phyloP scores from a whole-genome alignment of 2,329 filamentous ascomycete species.

The Aspergillus persii region DNA sequence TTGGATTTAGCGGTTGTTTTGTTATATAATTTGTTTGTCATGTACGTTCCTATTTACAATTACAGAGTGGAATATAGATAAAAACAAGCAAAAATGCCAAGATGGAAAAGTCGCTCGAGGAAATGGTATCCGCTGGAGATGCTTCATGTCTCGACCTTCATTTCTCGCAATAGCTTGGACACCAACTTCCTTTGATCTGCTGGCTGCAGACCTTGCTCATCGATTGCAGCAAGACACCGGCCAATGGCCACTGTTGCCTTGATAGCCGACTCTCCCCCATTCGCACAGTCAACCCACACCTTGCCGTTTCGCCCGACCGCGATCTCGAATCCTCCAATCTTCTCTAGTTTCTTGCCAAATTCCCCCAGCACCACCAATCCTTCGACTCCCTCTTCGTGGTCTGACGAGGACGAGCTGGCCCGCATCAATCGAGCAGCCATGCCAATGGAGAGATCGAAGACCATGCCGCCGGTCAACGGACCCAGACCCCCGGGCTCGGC shows the following conservation, averaged over 20 bases:
- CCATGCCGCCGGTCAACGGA: constrained; percentile 78
- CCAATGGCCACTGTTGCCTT: constrained; percentile 76
- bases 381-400: constrained; percentile 50
- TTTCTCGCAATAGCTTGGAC: constrained; percentile 41
- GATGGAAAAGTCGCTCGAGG: not conserved
- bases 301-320: constrained; percentile 89
- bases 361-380: constrained; percentile 74
- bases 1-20: not conserved
- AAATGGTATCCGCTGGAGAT: not conserved
- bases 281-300: constrained; percentile 79
- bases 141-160: constrained; percentile 34
- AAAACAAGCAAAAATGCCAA: not conserved
- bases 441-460: constrained; percentile 74
- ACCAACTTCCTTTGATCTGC: constrained; percentile 49
- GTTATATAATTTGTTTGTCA: not conserved
- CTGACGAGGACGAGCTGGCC: constrained; percentile 39
- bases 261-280: constrained; percentile 54
- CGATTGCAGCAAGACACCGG: constrained; percentile 72
- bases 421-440: constrained; percentile 73
- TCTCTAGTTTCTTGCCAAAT: constrained; percentile 68
- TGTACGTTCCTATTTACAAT: not conserved
- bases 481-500: constrained; percentile 84
- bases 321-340: constrained; percentile 72
- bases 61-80: not conserved
- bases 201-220: constrained; percentile 54